These are phyloP conservation scores for Backusella westeae DNA, from an alignment of 192 early-diverging fungal genomes.

Conservation along the genomic window DNA sequence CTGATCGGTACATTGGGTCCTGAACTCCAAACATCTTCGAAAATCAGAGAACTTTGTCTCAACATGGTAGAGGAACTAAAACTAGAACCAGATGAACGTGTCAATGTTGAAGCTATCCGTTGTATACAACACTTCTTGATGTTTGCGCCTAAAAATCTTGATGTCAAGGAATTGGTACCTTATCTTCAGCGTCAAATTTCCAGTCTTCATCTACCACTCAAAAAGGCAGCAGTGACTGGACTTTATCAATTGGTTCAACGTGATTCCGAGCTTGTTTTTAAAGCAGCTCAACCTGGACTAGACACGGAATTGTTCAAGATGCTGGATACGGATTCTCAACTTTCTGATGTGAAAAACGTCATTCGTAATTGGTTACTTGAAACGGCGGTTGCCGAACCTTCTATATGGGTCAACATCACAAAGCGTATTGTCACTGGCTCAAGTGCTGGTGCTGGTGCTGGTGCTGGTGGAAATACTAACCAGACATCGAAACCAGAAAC, in stretches of 20 bases:
- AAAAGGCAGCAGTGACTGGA: slow-evolving; percentile 80
- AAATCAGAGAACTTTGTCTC: slow-evolving; percentile 77
- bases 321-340: slow-evolving; percentile 67
- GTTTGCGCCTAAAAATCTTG: slow-evolving; percentile 79
- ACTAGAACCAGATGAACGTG: slow-evolving; percentile 70
- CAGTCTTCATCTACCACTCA: slow-evolving; percentile 54
- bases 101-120: slow-evolving; percentile 80
- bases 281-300: slow-evolving; percentile 54
- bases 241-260: slow-evolving; percentile 82
- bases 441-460: not conserved
- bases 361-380: slow-evolving; percentile 60
- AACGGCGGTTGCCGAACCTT: slow-evolving; percentile 62
- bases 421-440: slow-evolving; percentile 69
- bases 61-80: slow-evolving; percentile 78
- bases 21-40: slow-evolving; percentile 73
- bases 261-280: slow-evolving; percentile 69
- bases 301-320: slow-evolving; percentile 83
- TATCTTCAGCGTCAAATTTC: slow-evolving; percentile 74
- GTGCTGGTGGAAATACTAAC: not conserved
- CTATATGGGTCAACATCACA: slow-evolving; percentile 80
- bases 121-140: slow-evolving; percentile 88
- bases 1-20: slow-evolving; percentile 90
- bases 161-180: slow-evolving; percentile 64
- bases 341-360: slow-evolving; percentile 58
- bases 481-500: slow-evolving; percentile 30